These are phyloP conservation scores for Entonaema liquescens DNA, from an alignment of 495 filamentous ascomycete species.

Conservation along the genomic window DNA sequence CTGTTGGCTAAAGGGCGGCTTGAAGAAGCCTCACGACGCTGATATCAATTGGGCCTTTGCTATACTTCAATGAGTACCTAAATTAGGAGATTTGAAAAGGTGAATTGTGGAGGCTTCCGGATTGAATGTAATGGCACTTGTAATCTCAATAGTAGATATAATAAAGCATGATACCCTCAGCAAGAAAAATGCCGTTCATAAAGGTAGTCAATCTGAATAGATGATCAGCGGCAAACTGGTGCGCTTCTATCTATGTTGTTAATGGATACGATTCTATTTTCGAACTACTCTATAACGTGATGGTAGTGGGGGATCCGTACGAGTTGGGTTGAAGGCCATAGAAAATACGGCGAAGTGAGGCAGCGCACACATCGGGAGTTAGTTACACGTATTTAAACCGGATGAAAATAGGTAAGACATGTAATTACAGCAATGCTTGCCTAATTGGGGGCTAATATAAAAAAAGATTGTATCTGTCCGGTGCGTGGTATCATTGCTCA, in stretches of 20 bases:
- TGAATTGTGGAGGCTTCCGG: background rate
- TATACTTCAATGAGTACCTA: constrained; percentile 42
- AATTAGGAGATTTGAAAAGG: background rate
- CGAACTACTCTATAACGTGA: background rate
- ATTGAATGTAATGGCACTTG: constrained; percentile 1
- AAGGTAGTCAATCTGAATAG: too few relatives aligned
- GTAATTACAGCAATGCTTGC: background rate
- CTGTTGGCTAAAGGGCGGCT: constrained; percentile 55
- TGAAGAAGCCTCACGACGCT: constrained; percentile 47
- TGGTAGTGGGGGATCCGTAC: background rate
- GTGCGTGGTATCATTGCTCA: constrained; percentile 61
- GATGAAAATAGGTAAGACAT: background rate
- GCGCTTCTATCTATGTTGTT: background rate
- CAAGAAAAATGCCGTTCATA: background rate
- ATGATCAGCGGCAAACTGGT: too few relatives aligned
- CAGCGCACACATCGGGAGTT: background rate
- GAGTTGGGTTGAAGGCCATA: background rate
- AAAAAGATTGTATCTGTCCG: constrained; percentile 17
- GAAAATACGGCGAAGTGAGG: background rate
- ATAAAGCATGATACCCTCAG: constrained; percentile 27
- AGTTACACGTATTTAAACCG: background rate
- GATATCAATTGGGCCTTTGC: constrained; percentile 56
- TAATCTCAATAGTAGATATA: constrained; percentile 5
- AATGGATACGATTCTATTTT: background rate
- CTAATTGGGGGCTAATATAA: background rate